Percentiles rank a stretch among this genome's conserved stretches.
These are phyloP conservation scores for Kodamaea fungicola DNA, from an alignment of 1,139 yeast genomes.

Conservation along the genomic window DNA sequence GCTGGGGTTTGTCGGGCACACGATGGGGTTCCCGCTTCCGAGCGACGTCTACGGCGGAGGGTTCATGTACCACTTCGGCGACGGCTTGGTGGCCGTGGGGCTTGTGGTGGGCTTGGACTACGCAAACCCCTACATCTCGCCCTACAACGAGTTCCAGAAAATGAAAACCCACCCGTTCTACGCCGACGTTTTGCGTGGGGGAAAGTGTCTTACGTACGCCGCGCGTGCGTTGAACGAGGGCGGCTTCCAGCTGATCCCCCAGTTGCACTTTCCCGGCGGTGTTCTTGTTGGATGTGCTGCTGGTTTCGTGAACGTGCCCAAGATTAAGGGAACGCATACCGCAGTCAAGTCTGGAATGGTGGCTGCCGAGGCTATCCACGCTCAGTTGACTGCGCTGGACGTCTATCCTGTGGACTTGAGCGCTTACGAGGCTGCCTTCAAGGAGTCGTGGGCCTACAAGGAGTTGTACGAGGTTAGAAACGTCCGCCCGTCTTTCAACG, in stretches of 20 bases:
- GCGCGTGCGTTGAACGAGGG: constrained; percentile 97
- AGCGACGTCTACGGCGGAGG: constrained; percentile 89
- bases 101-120: constrained; percentile 90
- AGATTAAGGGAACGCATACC: constrained; percentile 96
- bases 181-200: constrained; percentile 72
- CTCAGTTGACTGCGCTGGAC: constrained; percentile 46
- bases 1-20: constrained; percentile 80
- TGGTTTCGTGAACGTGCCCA: constrained; percentile 95
- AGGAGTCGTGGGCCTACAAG: constrained; percentile 78
- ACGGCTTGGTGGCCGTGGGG: constrained; percentile 85
- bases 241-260: constrained; percentile 88
- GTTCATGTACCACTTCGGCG: constrained; percentile 95
- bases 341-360: constrained; percentile 94
- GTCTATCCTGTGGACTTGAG: constrained; percentile 39
- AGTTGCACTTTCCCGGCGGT: constrained; percentile 91
- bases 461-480: constrained; percentile 84
- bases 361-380: constrained; percentile 83
- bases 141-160: constrained; percentile 91
- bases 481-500: constrained; percentile 84
- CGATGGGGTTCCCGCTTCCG: constrained; percentile 84
- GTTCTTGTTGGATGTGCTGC: constrained; percentile 92
- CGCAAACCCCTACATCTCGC: constrained; percentile 88
- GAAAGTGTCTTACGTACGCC: constrained; percentile 88
- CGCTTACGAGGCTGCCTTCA: constrained; percentile 60
- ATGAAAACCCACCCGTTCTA: constrained; percentile 91